These are phyloP conservation scores for Physocladia obscura DNA, from an alignment of 192 early-diverging fungal genomes.

Conservation along the genomic window DNA sequence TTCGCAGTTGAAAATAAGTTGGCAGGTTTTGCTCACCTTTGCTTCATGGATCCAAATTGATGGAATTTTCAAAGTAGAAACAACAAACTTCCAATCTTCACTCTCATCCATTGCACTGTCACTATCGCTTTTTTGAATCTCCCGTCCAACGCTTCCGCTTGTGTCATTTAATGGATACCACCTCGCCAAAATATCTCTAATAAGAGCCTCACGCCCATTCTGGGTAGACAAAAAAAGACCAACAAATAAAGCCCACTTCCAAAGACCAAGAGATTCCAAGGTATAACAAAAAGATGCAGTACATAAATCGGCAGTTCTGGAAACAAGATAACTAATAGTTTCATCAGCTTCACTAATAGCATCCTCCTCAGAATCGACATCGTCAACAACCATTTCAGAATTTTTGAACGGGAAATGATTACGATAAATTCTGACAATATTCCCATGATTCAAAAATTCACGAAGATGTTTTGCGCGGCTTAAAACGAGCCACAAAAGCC, in stretches of 20 bases:
- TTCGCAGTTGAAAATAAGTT: constrained; percentile 11
- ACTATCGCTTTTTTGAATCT: neutral
- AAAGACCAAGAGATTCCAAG: constrained; percentile 73
- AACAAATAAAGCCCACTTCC: constrained; percentile 84
- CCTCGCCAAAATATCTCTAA: constrained; percentile 43
- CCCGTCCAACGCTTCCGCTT: constrained; percentile 33
- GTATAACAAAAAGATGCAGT: constrained; percentile 64
- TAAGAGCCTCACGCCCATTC: constrained; percentile 42
- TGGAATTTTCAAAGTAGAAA: constrained; percentile 60
- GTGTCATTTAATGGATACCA: constrained; percentile 42
- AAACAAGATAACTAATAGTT: neutral
- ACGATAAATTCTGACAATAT: neutral
- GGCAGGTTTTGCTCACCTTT: constrained; percentile 35
- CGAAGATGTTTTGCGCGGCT: constrained; percentile 41
- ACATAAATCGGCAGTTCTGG: constrained; percentile 40
- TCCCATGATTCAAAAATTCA: constrained; percentile 35
- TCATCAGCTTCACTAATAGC: neutral
- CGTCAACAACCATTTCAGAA: constrained; percentile 4
- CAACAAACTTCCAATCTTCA: constrained; percentile 58
- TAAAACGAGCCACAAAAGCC: constrained; percentile 63
- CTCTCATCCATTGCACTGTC: constrained; percentile 8
- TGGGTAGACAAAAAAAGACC: constrained; percentile 61
- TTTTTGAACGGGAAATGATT: neutral
- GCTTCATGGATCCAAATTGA: constrained; percentile 64
- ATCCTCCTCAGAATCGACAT: neutral